Percentiles rank a stretch among this genome's conserved stretches.
Conservation (phyloP, 2,329 filamentous ascomycete genomes). For the Alternaria triticimaculans region DNA sequence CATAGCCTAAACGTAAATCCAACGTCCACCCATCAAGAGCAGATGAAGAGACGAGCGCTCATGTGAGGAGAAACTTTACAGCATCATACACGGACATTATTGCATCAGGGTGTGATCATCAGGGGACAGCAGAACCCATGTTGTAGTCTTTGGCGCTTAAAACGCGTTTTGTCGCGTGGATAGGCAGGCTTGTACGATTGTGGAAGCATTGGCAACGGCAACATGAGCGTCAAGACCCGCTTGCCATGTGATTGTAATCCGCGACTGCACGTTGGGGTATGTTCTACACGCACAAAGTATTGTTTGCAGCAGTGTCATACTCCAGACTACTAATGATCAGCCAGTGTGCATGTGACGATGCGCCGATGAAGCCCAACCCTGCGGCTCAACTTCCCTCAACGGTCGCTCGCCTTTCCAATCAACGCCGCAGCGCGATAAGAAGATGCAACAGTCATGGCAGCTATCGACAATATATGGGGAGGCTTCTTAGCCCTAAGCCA, state of each 20-base stretch:
- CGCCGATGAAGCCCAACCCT: neutral
- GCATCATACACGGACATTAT: neutral
- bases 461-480: neutral
- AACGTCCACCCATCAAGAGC: neutral
- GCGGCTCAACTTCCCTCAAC: neutral
- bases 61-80: neutral
- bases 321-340: neutral
- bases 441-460: neutral
- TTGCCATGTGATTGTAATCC: neutral
- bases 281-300: neutral
- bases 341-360: neutral
- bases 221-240: neutral
- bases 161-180: neutral
- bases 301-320: neutral
- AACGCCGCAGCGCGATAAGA: neutral
- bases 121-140: neutral
- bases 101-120: neutral
- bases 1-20: conserved; percentile 5
- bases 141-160: neutral
- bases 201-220: neutral
- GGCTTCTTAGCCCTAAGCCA: neutral
- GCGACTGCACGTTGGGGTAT: neutral
- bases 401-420: neutral
- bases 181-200: neutral
- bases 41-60: neutral